Conservation (phyloP, 192 early-diverging fungal species). For the Dispira parvispora region DNA sequence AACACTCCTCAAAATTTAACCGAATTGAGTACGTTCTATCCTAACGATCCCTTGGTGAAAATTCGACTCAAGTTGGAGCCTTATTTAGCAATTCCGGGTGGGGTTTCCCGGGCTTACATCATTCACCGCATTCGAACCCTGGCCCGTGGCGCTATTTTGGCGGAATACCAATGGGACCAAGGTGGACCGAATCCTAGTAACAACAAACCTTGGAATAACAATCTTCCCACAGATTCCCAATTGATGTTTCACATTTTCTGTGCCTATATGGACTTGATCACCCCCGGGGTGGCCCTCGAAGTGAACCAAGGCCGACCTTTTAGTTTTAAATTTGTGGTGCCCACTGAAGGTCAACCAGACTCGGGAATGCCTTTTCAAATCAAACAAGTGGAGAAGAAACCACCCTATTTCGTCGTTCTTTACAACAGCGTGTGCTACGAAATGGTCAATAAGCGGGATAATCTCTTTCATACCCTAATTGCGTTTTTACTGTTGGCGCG, state of each 20-base stretch:
- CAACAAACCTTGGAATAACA: constrained; percentile 13
- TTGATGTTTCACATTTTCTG: constrained; percentile 44
- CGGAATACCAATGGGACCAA: constrained; percentile 22
- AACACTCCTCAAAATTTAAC: constrained; percentile 19
- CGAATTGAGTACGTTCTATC: constrained; percentile 21
- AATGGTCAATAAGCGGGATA: constrained; percentile 28
- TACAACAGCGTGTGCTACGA: constrained; percentile 35
- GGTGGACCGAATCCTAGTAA: constrained; percentile 13
- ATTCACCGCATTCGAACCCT: constrained; percentile 22
- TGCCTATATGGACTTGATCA: constrained; percentile 36
- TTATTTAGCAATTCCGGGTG: constrained; percentile 23
- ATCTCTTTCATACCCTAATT: constrained; percentile 26
- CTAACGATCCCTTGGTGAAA: constrained; percentile 22
- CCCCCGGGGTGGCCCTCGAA: constrained; percentile 24
- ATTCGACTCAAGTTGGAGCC: constrained; percentile 30
- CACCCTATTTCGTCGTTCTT: constrained; percentile 35
- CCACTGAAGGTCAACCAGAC: constrained; percentile 30
- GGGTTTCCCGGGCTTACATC: constrained; percentile 22
- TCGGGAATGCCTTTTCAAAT: constrained; percentile 30
- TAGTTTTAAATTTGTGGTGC: constrained; percentile 33
- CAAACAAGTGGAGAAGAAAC: constrained; percentile 29
- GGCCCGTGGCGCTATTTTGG: constrained; percentile 22
- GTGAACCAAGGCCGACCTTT: constrained; percentile 30
- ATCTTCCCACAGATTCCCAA: constrained; percentile 34
- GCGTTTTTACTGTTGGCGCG: constrained; percentile 36